phyloP scores from a whole-genome alignment of 345 rosid species.

The Melaleuca quinquenervia region DNA sequence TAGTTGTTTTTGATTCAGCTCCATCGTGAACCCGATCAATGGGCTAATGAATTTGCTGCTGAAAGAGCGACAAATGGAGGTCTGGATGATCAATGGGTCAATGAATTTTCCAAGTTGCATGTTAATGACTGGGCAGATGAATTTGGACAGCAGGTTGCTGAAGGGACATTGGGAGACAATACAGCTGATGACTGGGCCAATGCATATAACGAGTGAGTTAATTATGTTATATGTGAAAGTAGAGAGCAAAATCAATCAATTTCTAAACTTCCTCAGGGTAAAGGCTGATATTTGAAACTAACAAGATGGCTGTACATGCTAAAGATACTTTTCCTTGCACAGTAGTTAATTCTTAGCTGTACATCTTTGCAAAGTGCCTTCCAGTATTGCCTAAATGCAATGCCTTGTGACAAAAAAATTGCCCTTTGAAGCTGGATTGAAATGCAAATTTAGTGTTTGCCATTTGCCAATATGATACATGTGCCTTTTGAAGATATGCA shows the following conservation, averaged over 20 bases:
- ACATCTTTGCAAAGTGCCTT: neutral
- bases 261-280: neutral
- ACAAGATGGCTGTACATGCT: neutral
- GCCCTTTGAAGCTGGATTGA: neutral
- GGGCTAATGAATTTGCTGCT: slow-evolving; percentile 79
- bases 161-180: slow-evolving; percentile 53
- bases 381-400: neutral
- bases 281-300: neutral
- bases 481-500: neutral
- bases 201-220: slow-evolving; percentile 89
- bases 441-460: neutral
- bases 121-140: slow-evolving; percentile 94
- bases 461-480: neutral
- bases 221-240: neutral
- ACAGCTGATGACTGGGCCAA: slow-evolving; percentile 78
- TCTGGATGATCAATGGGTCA: slow-evolving; percentile 78
- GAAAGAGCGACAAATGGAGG: slow-evolving; percentile 43
- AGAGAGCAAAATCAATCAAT: neutral
- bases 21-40: slow-evolving; percentile 53
- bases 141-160: slow-evolving; percentile 62
- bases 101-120: slow-evolving; percentile 91
- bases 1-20: slow-evolving; percentile 23
- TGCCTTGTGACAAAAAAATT: neutral
- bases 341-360: neutral
- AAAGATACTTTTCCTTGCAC: neutral